A percentile compares a stretch with the other conserved stretches of the same genome.
phyloP scores from a whole-genome alignment of 2,329 filamentous ascomycete genomes.

The Talaromyces sp. region DNA sequence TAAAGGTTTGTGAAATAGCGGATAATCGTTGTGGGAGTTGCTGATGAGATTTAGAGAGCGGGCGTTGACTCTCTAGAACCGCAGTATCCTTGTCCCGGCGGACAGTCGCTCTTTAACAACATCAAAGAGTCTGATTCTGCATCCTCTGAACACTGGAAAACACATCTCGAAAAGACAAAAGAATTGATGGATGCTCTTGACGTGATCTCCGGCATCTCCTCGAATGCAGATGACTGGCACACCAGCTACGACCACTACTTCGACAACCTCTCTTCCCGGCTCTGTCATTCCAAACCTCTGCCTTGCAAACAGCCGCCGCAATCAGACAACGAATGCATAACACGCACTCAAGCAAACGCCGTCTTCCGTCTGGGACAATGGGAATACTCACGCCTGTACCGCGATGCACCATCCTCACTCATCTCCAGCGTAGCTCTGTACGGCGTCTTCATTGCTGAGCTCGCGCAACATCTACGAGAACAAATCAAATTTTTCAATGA shows the following conservation, averaged over 20 bases:
- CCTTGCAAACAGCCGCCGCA: slow-evolving; percentile 58
- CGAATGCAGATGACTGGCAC: slow-evolving; percentile 61
- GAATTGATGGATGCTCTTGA: slow-evolving; percentile 61
- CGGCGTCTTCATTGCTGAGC: slow-evolving; percentile 71
- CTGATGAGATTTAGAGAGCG: slow-evolving; percentile 20
- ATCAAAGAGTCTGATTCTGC: slow-evolving; percentile 43
- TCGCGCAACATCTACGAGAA: slow-evolving; percentile 62
- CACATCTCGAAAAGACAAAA: slow-evolving; percentile 58
- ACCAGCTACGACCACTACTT: slow-evolving; percentile 72
- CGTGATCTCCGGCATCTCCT: slow-evolving; percentile 61
- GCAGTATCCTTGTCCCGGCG: slow-evolving; percentile 61
- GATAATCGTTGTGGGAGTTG: slow-evolving; percentile 6
- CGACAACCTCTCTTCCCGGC: slow-evolving; percentile 74
- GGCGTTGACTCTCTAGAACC: slow-evolving; percentile 72
- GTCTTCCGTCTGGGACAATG: slow-evolving; percentile 76
- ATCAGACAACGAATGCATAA: slow-evolving; percentile 54
- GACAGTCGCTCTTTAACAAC: slow-evolving; percentile 41
- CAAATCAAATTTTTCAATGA: slow-evolving; percentile 33
- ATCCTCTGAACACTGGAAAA: slow-evolving; percentile 52
- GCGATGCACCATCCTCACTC: slow-evolving; percentile 62
- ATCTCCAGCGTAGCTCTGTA: slow-evolving; percentile 59
- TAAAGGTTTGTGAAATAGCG: slow-evolving; percentile 39
- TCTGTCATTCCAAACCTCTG: slow-evolving; percentile 70
- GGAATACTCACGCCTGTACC: slow-evolving; percentile 77
- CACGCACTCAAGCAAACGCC: slow-evolving; percentile 59